Evolutionary conservation across 176 grass and related monocot genomes (phyloP).

Genomic region (Calamus simplicifolius): DNA sequence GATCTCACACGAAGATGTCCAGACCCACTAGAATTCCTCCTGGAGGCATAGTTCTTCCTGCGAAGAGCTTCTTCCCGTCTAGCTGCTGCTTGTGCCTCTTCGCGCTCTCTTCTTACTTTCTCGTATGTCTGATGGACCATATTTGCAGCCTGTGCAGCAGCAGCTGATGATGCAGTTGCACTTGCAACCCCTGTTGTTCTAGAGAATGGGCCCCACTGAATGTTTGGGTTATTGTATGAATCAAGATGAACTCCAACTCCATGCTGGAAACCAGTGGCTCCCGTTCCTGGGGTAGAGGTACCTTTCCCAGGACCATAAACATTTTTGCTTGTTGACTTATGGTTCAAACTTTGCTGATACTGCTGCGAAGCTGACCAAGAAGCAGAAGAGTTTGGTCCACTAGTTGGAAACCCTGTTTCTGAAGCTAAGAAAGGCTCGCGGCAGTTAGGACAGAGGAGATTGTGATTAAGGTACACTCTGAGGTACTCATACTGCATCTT

Average conservation of each 20-base stretch:
- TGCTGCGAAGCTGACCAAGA: slow-evolving; percentile 7
- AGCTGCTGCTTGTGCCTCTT: slow-evolving; percentile 8
- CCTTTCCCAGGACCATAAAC: slow-evolving; percentile 1
- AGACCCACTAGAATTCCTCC: slow-evolving; percentile 17
- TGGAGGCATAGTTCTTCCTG: slow-evolving; percentile 7
- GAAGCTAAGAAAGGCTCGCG: slow-evolving; percentile 23
- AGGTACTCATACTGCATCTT: slow-evolving; percentile 30
- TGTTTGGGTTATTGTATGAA: slow-evolving; percentile 14
- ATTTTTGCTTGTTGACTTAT: neutral
- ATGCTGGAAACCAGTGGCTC: slow-evolving; percentile 8
- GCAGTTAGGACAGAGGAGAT: slow-evolving; percentile 28
- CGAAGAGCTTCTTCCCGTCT: slow-evolving; percentile 17
- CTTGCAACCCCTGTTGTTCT: slow-evolving; percentile 41
- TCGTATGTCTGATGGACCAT: slow-evolving; percentile 29
- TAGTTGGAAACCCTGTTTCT: slow-evolving; percentile 6
- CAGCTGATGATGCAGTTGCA: slow-evolving; percentile 50
- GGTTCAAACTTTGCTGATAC: slow-evolving; percentile 3
- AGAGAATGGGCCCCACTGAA: slow-evolving; percentile 23
- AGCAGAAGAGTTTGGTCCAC: neutral
- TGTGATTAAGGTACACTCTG: slow-evolving; percentile 22
- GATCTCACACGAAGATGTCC: slow-evolving; percentile 23
- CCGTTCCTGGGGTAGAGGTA: neutral
- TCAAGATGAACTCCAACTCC: slow-evolving; percentile 24
- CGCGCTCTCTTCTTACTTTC: slow-evolving; percentile 19
- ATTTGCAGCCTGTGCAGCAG: slow-evolving; percentile 14